Percentiles rank a stretch among this genome's conserved stretches.
Evolutionary conservation across 257 asterid genomes (phyloP).

Genomic region (Cruciata laevipes): DNA sequence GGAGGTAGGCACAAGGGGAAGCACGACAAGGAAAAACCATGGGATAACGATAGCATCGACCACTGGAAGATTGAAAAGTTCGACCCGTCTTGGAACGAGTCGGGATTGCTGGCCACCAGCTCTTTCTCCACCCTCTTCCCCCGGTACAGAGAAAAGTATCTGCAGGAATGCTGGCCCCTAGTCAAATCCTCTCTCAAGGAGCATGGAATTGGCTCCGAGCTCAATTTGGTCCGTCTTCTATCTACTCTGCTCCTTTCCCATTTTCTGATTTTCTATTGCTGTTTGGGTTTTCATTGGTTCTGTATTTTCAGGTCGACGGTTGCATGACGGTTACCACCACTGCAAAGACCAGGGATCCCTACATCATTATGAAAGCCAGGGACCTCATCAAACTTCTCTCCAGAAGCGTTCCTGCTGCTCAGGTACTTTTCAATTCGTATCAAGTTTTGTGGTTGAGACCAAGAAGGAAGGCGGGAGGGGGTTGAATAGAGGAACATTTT

Average conservation of each 20-base stretch:
- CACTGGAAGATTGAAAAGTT: constrained; percentile 73
- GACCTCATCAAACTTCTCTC: constrained; percentile 88
- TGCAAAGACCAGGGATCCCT: constrained; percentile 81
- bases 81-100: constrained; percentile 62
- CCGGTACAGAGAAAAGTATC: constrained; percentile 61
- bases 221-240: constrained; percentile 56
- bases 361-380: constrained; percentile 74
- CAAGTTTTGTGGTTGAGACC: neutral
- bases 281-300: constrained; percentile 11
- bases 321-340: constrained; percentile 89
- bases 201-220: constrained; percentile 53
- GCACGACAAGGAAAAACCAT: constrained; percentile 69
- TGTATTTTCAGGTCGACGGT: constrained; percentile 63
- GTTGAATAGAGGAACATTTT: no score
- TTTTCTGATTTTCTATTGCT: neutral
- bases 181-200: constrained; percentile 76
- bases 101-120: constrained; percentile 63
- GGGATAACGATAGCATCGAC: constrained; percentile 64
- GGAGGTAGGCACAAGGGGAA: constrained; percentile 61
- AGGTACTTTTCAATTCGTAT: constrained; percentile 32
- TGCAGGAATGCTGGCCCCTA: constrained; percentile 82
- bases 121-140: constrained; percentile 76
- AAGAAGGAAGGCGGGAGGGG: no score
- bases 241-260: neutral
- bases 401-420: constrained; percentile 95